Evolutionary conservation across 345 rosid genomes (phyloP).

Genomic region (Sonneratia alba): DNA sequence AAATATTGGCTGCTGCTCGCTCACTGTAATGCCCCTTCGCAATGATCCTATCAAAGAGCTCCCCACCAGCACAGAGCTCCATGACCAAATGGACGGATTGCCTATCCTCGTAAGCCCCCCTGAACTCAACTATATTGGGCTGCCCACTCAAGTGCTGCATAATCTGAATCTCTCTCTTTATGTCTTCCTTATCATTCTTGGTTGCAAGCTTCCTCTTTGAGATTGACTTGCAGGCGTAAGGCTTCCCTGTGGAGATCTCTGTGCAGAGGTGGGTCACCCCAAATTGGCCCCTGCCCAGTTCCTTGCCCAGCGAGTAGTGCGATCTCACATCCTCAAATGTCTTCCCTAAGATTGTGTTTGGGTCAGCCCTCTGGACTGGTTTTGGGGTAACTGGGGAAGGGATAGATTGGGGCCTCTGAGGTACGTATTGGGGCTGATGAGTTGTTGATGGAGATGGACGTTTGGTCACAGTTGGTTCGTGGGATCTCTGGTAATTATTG

Average conservation of each 20-base stretch:
- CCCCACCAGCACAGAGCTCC: conserved; percentile 96
- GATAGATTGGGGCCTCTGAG: not conserved
- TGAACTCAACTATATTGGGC: conserved; percentile 80
- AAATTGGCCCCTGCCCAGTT: conserved; percentile 85
- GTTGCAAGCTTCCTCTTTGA: conserved; percentile 61
- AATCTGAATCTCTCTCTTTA: conserved; percentile 75
- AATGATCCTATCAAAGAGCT: conserved; percentile 70
- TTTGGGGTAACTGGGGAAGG: not conserved
- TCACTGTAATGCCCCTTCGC: conserved; percentile 73
- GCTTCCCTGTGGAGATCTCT: conserved; percentile 55
- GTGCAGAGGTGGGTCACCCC: conserved; percentile 77
- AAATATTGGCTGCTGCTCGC: conserved; percentile 66
- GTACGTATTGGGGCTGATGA: not conserved
- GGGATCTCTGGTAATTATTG: conserved; percentile 6
- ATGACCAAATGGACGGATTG: conserved; percentile 72
- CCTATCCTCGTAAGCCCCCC: conserved; percentile 80
- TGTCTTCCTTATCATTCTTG: conserved; percentile 65
- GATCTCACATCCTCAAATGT: conserved; percentile 60
- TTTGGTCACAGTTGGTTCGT: not conserved
- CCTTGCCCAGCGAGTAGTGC: conserved; percentile 56
- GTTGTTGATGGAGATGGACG: conserved; percentile 8
- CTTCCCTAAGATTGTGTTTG: conserved; percentile 62
- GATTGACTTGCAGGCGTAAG: conserved; percentile 80
- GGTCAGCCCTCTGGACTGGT: conserved; percentile 23
- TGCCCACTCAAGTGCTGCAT: conserved; percentile 97